phyloP scores from a whole-genome alignment of 176 grass and related monocot species.

The Puya raimondii region DNA sequence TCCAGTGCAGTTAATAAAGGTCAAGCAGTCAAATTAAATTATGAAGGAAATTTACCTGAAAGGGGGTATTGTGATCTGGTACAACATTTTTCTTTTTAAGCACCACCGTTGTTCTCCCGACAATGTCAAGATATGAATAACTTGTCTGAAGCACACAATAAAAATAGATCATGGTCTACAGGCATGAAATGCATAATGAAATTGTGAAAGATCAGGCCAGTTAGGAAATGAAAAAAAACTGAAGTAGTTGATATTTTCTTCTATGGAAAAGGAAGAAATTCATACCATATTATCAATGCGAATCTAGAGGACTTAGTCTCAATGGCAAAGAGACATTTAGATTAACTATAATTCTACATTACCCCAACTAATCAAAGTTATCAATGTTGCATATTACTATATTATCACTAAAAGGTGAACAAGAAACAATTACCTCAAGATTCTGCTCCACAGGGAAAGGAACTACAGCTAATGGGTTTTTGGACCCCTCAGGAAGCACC shows the following conservation, averaged over 20 bases:
- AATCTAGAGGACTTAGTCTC: neutral
- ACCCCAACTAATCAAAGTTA: neutral
- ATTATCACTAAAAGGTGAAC: conserved; percentile 7
- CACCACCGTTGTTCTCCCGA: conserved; percentile 61
- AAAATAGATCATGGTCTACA: conserved; percentile 3
- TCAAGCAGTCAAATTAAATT: neutral
- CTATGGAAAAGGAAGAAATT: neutral
- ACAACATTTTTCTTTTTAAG: conserved; percentile 64
- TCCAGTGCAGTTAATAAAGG: conserved; percentile 2
- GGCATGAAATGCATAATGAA: neutral
- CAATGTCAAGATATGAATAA: conserved; percentile 67
- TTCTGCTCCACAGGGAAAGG: conserved; percentile 49
- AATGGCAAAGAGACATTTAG: neutral
- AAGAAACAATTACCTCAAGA: conserved; percentile 39
- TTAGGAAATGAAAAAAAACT: conserved; percentile 1
- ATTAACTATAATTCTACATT: too few relatives aligned
- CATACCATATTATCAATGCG: neutral
- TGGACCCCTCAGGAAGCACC: conserved; percentile 75
- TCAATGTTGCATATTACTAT: neutral
- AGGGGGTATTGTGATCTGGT: conserved; percentile 55
- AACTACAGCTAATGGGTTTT: conserved; percentile 46
- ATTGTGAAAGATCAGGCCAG: conserved; percentile 3
- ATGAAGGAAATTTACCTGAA: conserved; percentile 41
- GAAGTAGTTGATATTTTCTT: neutral
- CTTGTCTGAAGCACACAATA: conserved; percentile 38